A percentile compares a stretch with the other conserved stretches of the same genome.
Conservation (phyloP, 192 early-diverging fungal genomes). For the Rhizoclosmatium sp. region DNA sequence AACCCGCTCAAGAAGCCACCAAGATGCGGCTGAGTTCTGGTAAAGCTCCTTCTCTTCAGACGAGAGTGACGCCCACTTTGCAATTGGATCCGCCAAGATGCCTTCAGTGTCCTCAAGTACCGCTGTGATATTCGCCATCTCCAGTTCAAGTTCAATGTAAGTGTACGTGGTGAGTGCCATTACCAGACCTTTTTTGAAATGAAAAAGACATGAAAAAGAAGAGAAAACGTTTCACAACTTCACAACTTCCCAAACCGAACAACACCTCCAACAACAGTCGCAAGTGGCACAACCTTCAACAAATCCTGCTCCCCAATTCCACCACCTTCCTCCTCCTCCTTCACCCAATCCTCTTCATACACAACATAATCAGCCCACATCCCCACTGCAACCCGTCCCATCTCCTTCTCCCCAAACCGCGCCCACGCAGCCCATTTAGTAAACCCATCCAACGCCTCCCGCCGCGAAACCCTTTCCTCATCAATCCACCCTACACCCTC, state of each 20-base stretch:
- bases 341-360: slow-evolving; percentile 56
- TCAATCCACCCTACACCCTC: slow-evolving; percentile 22
- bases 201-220: no score
- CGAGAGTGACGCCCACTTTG: no score
- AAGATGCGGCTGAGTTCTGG: no score
- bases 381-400: slow-evolving; percentile 54
- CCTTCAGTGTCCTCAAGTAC: no score
- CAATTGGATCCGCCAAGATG: no score
- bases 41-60: no score
- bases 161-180: no score
- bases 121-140: no score
- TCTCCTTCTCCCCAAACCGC: slow-evolving; percentile 50
- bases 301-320: slow-evolving; percentile 41
- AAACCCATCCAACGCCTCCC: slow-evolving; percentile 62
- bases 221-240: no score
- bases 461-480: slow-evolving; percentile 50
- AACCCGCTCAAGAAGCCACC: no score
- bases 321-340: slow-evolving; percentile 31
- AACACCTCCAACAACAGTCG: slow-evolving; percentile 39
- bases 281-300: slow-evolving; percentile 31
- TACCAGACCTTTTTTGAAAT: no score
- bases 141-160: no score
- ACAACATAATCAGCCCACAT: slow-evolving; percentile 66
- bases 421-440: slow-evolving; percentile 65
- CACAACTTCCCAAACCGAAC: slow-evolving; percentile 9